A percentile compares a stretch with the other conserved stretches of the same genome.
Conservation (phyloP, 2,329 filamentous ascomycete genomes). For the Nectriaceae sp. region DNA sequence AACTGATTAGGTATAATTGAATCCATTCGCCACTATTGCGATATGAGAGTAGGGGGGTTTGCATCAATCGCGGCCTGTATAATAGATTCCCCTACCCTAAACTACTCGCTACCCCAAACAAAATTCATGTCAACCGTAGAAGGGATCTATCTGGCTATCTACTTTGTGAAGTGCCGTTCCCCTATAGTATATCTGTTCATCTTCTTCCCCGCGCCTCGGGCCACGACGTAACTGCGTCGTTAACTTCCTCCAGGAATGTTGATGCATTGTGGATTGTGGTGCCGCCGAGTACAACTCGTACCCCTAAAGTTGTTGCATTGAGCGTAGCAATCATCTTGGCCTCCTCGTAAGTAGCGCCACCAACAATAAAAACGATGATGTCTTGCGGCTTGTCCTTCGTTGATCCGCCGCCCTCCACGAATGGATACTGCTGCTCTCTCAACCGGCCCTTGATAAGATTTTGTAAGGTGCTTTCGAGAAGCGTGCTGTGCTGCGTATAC, state of each 20-base stretch:
- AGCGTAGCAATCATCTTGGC: slow-evolving; percentile 95
- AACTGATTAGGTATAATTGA: too few relatives aligned
- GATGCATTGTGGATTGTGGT: slow-evolving; percentile 86
- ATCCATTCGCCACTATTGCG: neutral
- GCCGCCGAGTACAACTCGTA: slow-evolving; percentile 86
- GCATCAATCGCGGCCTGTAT: neutral
- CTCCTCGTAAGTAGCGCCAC: slow-evolving; percentile 94
- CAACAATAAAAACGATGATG: slow-evolving; percentile 91
- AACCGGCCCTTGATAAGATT: slow-evolving; percentile 91
- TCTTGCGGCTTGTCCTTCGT: slow-evolving; percentile 97
- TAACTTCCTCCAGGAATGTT: slow-evolving; percentile 88
- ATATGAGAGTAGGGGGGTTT: neutral
- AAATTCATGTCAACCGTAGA: too few relatives aligned
- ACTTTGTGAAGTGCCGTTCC: neutral
- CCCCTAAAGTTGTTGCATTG: slow-evolving; percentile 85
- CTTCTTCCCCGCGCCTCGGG: slow-evolving; percentile 58
- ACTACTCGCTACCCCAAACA: too few relatives aligned
- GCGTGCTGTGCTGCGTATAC: slow-evolving; percentile 94
- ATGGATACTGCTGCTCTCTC: slow-evolving; percentile 86
- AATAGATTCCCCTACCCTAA: too few relatives aligned
- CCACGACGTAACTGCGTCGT: slow-evolving; percentile 86
- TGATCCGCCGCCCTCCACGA: slow-evolving; percentile 83
- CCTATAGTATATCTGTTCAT: slow-evolving; percentile 9
- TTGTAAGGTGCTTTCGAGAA: slow-evolving; percentile 84
- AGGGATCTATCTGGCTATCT: too few relatives aligned